Evolutionary conservation across 495 filamentous ascomycete genomes (phyloP), one percentile per base, ranked within the genome.

Genomic region (Aspergillus sclerotioniger): DNA sequence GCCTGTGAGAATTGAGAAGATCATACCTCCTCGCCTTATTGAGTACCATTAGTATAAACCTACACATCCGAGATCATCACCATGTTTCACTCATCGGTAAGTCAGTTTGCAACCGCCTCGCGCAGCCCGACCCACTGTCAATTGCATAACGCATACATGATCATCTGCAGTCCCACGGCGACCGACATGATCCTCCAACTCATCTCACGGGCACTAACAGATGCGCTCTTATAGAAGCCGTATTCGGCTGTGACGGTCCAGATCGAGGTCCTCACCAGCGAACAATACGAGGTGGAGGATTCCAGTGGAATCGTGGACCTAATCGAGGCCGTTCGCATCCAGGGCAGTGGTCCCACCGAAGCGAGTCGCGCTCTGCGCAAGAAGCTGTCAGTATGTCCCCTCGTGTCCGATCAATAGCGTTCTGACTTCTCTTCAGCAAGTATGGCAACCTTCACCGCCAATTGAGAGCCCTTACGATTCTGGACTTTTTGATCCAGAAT

Each of bases 401-500:
- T 28, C 37, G 29, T 58, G 15, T 4, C 41, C n/a, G 54, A 41
- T 16, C 6, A 16, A 59, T 53, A n/a, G 37, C 20, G 28, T 6
- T 39, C 65, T 66, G 60, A 66, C 59, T 52, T 7, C 31, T 15
- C 7, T 48, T 1, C 59, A 91, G 88, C 39, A 98, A 98, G 73
- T 99, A 99, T 71, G 95, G 95, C 53, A 96, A 84, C 61, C 76
- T 93, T 17, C 92, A 98, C 68, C 87, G 91, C 16, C 95, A 98
- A 69, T 80, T 99, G 6, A 85, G 95, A 43, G 89, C 95, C 53
- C 82, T 99, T 39, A 88, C 87, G 9, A 88, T 99, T 29, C 85
- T 99, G 4, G 94, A 99, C 70, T 92, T 89, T 45, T 78, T 98
- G 21, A 95, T 99, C 31, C 90, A 96, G 66, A 99, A 98, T 76